Evolutionary conservation across 2,329 filamentous ascomycete genomes (phyloP).

Genomic region (Exophiala mesophila): DNA sequence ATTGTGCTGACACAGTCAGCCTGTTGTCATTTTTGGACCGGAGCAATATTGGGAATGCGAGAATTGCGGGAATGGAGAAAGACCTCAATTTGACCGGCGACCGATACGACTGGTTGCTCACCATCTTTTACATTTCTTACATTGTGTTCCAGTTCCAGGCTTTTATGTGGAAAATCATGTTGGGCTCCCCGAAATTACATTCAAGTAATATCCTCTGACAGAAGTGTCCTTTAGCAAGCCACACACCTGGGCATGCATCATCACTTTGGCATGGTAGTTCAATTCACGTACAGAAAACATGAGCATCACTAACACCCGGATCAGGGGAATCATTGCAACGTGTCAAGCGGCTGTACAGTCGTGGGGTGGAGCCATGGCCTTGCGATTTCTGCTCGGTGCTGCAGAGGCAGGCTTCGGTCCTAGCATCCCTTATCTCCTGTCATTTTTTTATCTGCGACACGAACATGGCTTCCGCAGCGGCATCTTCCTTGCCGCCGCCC

Average conservation of each 20-base stretch:
- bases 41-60: conserved; percentile 51
- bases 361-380: conserved; percentile 26
- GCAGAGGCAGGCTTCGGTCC: conserved; percentile 45
- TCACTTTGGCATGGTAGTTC: conserved; percentile 18
- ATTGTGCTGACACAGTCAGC: conserved; percentile 9
- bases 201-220: conserved; percentile 38
- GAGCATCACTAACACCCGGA: conserved; percentile 5
- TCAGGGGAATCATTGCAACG: conserved; percentile 26
- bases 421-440: conserved; percentile 44
- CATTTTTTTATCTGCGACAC: conserved; percentile 56
- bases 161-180: conserved; percentile 42
- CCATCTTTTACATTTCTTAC: conserved; percentile 50
- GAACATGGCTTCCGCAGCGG: conserved; percentile 54
- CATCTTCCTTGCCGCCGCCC: conserved; percentile 52
- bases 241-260: conserved; percentile 13
- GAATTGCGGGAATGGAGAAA: conserved; percentile 49
- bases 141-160: conserved; percentile 34
- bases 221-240: conserved; percentile 34
- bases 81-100: conserved; percentile 44
- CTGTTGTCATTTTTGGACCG: conserved; percentile 44
- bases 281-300: conserved; percentile 1
- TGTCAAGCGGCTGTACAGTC: conserved; percentile 24
- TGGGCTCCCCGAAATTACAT: conserved; percentile 11
- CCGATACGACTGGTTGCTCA: conserved; percentile 47
- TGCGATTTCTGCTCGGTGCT: conserved; percentile 38